Base-by-base conservation (phyloP, 208 protist genomes). In the Angomonas desouzai region DNA sequence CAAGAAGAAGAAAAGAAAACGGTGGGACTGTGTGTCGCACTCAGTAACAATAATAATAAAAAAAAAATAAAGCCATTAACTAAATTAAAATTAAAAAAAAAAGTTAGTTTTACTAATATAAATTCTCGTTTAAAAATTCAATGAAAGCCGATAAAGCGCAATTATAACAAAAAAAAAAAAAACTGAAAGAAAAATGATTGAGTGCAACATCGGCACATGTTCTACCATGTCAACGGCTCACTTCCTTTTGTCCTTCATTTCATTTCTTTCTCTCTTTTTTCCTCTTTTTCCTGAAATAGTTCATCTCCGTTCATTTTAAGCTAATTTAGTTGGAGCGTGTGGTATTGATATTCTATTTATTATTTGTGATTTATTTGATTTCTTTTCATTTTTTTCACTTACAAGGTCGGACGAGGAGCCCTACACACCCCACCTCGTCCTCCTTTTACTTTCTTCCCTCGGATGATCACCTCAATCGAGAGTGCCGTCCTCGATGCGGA, bases 251-350 rank as follows among this genome's bases (percentile, higher is more conserved):
- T 34, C 51, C 33, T 16, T 13, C 51, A 40, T 28, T 55, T 43
- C 60, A 3, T 22, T 68, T 34, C 34, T 60, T 36, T 34, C 34
- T 67, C 33, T 48, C 20, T 56, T 48, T 48, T 23, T 64, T 28
- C 20, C 29, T 48, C 45, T 66, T 28, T 0, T 59, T 0, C 27
- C 56, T 36, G 11, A 18, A 4, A n/a, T 59, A 55, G 23, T 23
- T 16, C 13, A 13, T 53, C 38, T 55, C 59, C 20, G 10, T 53
- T 29, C n/a, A n/a, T n/a, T n/a, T n/a, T n/a, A n/a, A n/a, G n/a
- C n/a, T n/a, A n/a, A n/a, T n/a, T n/a, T n/a, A n/a, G n/a, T n/a
- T n/a, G n/a, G n/a, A n/a, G n/a, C n/a, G n/a, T n/a, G n/a, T n/a
- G n/a, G n/a, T n/a, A n/a, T n/a, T n/a, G n/a, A n/a, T n/a, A n/a